phyloP scores from a whole-genome alignment of 352 stramenopile genomes.

The Pythium sukuiense region DNA sequence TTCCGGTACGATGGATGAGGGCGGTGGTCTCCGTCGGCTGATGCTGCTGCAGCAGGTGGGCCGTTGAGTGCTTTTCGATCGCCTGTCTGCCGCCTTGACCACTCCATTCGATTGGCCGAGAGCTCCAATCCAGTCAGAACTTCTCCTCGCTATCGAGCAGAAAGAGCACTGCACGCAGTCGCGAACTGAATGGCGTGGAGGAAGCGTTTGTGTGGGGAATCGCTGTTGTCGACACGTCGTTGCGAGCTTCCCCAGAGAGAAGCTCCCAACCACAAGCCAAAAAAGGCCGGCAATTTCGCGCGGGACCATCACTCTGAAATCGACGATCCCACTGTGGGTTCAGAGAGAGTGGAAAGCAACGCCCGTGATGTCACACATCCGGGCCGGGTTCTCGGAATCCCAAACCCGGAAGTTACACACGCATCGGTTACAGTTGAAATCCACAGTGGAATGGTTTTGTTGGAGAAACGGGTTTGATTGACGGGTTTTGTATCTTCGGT shows the following conservation, averaged over 20 bases:
- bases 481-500: background rate
- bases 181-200: background rate
- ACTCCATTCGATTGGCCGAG: constrained; percentile 24
- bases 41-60: constrained; percentile 3
- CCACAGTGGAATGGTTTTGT: background rate
- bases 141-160: constrained; percentile 1
- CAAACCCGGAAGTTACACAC: background rate
- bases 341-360: background rate
- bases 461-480: background rate
- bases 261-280: background rate
- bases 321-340: background rate
- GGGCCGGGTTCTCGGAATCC: background rate
- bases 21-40: background rate
- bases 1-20: background rate
- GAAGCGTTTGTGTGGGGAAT: background rate
- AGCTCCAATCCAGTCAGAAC: constrained; percentile 24
- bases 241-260: background rate
- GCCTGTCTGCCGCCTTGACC: constrained; percentile 21
- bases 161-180: background rate
- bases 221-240: constrained; percentile 3
- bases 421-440: background rate
- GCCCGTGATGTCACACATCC: background rate
- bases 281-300: background rate
- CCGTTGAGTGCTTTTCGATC: constrained; percentile 2
- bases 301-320: background rate